Percentiles rank a stretch among this genome's conserved stretches.
Evolutionary conservation across 106 monocot genomes (phyloP).

Genomic region (Dendrobium nobile): DNA sequence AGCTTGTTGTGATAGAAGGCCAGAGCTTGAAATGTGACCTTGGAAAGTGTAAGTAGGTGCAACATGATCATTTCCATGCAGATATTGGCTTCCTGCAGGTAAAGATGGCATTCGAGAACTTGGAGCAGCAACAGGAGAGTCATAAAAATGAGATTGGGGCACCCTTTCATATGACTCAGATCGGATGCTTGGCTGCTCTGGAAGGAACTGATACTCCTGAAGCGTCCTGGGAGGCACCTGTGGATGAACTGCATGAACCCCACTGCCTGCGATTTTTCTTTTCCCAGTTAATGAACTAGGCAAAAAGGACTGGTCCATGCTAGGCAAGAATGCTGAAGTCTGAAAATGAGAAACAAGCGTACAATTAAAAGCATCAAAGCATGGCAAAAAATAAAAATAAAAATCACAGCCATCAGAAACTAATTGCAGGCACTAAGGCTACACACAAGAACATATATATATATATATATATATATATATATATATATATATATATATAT

Average conservation of each 20-base stretch:
- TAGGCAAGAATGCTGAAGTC: constrained; percentile 56
- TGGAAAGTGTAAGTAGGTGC: constrained; percentile 58
- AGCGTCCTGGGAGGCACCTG: constrained; percentile 48
- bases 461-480: too few relatives aligned
- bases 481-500: too few relatives aligned
- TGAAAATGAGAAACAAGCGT: constrained; percentile 14
- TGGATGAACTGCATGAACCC: constrained; percentile 44
- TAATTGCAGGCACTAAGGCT: background rate
- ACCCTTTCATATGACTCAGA: constrained; percentile 64
- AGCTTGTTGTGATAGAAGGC: constrained; percentile 33
- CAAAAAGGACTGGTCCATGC: constrained; percentile 46
- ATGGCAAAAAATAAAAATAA: background rate
- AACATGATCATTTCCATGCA: constrained; percentile 58
- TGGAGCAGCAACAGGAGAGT: constrained; percentile 41
- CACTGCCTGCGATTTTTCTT: constrained; percentile 40
- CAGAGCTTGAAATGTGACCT: constrained; percentile 37
- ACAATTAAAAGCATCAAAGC: background rate
- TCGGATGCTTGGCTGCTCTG: constrained; percentile 76
- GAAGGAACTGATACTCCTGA: constrained; percentile 97
- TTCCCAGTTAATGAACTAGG: constrained; percentile 55
- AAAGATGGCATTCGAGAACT: constrained; percentile 32
- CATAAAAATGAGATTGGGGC: constrained; percentile 59
- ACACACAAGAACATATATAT: too few relatives aligned
- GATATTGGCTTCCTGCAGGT: constrained; percentile 26
- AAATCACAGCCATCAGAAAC: background rate